These are phyloP conservation scores for Dioscorea cayenensis DNA, from an alignment of 116 monocot genomes.

Conservation along the genomic window DNA sequence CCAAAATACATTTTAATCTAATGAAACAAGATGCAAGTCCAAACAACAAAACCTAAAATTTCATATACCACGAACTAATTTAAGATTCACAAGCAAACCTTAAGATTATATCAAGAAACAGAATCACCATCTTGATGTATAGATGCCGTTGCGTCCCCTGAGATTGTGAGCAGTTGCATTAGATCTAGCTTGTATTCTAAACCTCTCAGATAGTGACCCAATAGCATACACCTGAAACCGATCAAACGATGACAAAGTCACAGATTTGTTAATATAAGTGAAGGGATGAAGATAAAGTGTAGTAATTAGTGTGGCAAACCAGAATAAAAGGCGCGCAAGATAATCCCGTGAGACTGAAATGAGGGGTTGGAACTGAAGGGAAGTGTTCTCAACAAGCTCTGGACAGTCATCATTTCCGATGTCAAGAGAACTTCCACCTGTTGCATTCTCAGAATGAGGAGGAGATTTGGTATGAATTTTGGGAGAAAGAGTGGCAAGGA, in stretches of 20 bases:
- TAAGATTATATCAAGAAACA: not conserved
- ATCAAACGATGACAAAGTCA: not conserved
- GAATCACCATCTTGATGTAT: conserved; percentile 13
- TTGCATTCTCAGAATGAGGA: conserved; percentile 34
- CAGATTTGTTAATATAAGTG: not conserved
- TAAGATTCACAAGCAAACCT: too few relatives aligned
- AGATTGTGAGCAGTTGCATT: conserved; percentile 57
- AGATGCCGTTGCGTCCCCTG: conserved; percentile 18
- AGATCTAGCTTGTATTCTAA: conserved; percentile 83
- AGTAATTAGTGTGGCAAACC: conserved; percentile 22
- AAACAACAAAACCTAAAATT: too few relatives aligned
- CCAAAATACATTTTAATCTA: too few relatives aligned
- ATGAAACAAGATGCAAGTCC: too few relatives aligned
- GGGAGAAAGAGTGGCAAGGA: conserved; percentile 81
- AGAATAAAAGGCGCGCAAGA: conserved; percentile 86
- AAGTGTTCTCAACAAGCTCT: conserved; percentile 74
- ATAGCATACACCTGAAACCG: conserved; percentile 78
- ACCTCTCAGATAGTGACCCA: conserved; percentile 86
- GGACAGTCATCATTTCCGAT: conserved; percentile 55
- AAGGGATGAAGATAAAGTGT: not conserved
- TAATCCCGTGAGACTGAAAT: conserved; percentile 83
- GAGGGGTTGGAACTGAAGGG: conserved; percentile 72
- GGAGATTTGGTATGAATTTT: conserved; percentile 69
- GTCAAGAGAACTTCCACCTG: conserved; percentile 28
- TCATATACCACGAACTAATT: too few relatives aligned